Evolutionary conservation across 371 early-diverging fungal genomes (phyloP), one percentile per base, ranked within the genome.

Genomic region (Mycotypha africana): DNA sequence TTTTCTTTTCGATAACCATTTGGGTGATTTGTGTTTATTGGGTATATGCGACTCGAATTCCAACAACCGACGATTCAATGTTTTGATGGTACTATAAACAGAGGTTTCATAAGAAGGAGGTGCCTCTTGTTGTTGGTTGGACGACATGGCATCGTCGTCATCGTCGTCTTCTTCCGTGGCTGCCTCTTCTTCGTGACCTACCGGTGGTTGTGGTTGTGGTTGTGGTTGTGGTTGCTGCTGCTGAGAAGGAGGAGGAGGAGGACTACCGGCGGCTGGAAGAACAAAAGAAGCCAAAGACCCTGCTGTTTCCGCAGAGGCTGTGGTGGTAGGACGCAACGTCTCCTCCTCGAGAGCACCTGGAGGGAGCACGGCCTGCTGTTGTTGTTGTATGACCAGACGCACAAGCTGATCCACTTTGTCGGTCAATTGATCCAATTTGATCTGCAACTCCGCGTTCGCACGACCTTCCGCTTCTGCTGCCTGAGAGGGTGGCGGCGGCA

Each of bases 61-160:
- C 11, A 58, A 47, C 14, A 74, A 23, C 9, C 65, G 59, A 21
- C 49, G 43, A 15, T 63, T 70, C 24, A 74, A 33, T 2, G 58
- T 34, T 32, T 60, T 54, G 16, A 74, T 70, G 17, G 56, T 74
- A n/a, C 70, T 60, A 6, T 62, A 24, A 0, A 74, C 57, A 0
- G 74, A 74, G 11, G 67, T 70, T 38, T 74, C 74, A 37, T 74
- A 74, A 14, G 70, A 70, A 0, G 74, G 74, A 3, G 74, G 74
- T 20, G 62, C 60, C 39, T 59, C 60, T 19, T 47, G 46, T 8
- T 41, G 41, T 7, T 40, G 25, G 8, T 26, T 23, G 10, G 4
- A n/a, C 19, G 4, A 14, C 5, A 5, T 33, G 4, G 5, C 15
- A 11, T 19, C 23, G 11, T 19, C 37, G 23, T 15, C 25, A 17